Conservation (phyloP, 1,139 yeast species). For the Suhomyces bolitotheri region DNA sequence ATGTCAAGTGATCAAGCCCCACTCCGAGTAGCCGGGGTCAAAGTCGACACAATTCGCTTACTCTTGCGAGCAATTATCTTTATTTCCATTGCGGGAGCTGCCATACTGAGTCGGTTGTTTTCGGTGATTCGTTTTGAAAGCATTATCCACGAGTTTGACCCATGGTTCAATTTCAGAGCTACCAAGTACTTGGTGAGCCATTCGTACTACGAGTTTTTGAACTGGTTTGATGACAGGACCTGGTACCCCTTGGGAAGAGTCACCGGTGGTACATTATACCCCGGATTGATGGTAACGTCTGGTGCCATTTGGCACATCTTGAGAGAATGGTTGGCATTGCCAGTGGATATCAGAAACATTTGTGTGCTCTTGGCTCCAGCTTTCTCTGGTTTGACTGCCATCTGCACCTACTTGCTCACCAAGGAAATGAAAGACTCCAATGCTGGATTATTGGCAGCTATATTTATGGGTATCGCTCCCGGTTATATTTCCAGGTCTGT, state of each 20-base stretch:
- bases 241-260: constrained; percentile 99
- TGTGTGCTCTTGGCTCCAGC: constrained; percentile 98
- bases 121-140: constrained; percentile 87
- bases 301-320: constrained; percentile 83
- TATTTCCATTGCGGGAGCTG: constrained; percentile 80
- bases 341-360: constrained; percentile 91
- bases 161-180: constrained; percentile 98
- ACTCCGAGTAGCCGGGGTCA: constrained; percentile 35
- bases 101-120: constrained; percentile 81
- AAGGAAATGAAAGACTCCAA: constrained; percentile 86
- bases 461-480: constrained; percentile 96
- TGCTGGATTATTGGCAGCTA: constrained; percentile 90
- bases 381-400: constrained; percentile 90
- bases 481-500: constrained; percentile 98
- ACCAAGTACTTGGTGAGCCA: constrained; percentile 84
- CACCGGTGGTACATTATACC: constrained; percentile 97
- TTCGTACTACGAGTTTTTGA: constrained; percentile 85
- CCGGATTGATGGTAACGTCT: constrained; percentile 97
- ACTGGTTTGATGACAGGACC: constrained; percentile 98
- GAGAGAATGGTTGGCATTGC: constrained; percentile 64
- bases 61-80: constrained; percentile 66
- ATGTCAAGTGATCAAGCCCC: constrained; percentile 12
- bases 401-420: constrained; percentile 87
- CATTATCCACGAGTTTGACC: constrained; percentile 97
- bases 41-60: constrained; percentile 43